A percentile compares a stretch with the other conserved stretches of the same genome.
phyloP scores from a whole-genome alignment of 2,329 filamentous ascomycete genomes.

The Nannizziopsis arthrosporioides region DNA sequence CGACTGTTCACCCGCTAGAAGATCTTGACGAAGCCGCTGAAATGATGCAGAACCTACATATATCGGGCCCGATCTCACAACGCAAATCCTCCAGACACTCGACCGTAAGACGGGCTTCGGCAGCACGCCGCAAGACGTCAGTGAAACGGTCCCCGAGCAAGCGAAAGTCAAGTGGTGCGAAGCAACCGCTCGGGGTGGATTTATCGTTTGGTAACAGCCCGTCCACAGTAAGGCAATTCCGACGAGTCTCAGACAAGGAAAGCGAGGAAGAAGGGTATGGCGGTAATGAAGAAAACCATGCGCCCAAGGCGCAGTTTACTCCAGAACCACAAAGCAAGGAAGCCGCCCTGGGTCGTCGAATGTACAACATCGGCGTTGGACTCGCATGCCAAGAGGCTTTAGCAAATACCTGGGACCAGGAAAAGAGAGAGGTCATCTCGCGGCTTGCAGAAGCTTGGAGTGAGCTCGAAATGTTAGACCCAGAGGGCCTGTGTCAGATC shows the following conservation, averaged over 20 bases:
- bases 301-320: slow-evolving; percentile 26
- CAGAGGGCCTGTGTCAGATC: slow-evolving; percentile 78
- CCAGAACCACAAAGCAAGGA: slow-evolving; percentile 53
- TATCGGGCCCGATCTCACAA: slow-evolving; percentile 36
- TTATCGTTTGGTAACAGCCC: slow-evolving; percentile 89
- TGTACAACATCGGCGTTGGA: slow-evolving; percentile 72
- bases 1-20: slow-evolving; percentile 28
- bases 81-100: slow-evolving; percentile 46
- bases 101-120: slow-evolving; percentile 41
- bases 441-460: slow-evolving; percentile 77
- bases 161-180: slow-evolving; percentile 42
- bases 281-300: slow-evolving; percentile 30
- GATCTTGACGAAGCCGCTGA: slow-evolving; percentile 29
- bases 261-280: slow-evolving; percentile 20
- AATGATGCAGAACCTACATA: slow-evolving; percentile 30
- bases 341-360: slow-evolving; percentile 64
- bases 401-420: slow-evolving; percentile 57
- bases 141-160: slow-evolving; percentile 31
- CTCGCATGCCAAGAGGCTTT: slow-evolving; percentile 74
- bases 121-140: slow-evolving; percentile 37
- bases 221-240: slow-evolving; percentile 84
- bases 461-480: slow-evolving; percentile 72
- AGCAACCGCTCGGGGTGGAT: slow-evolving; percentile 74
- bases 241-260: slow-evolving; percentile 62
- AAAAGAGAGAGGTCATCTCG: slow-evolving; percentile 74